Conservation (phyloP, 176 grass and related monocot genomes). For the Carex scoparia region DNA sequence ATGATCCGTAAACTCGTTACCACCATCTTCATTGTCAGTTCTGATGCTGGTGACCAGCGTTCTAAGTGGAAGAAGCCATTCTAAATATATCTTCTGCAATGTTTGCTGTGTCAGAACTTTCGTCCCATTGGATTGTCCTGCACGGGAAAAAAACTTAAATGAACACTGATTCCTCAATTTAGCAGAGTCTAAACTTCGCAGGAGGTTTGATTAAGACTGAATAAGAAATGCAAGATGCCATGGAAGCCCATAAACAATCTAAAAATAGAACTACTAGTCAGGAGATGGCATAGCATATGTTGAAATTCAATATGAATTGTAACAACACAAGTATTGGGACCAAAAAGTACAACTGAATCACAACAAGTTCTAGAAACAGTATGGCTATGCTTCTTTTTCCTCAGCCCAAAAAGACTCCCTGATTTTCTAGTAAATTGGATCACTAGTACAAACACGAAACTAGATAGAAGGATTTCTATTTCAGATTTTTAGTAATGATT, state of each 20-base stretch:
- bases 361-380: neutral
- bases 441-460: neutral
- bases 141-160: conserved; percentile 20
- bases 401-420: neutral
- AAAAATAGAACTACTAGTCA: neutral
- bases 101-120: conserved; percentile 40
- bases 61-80: conserved; percentile 79
- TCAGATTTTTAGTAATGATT: neutral
- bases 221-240: conserved; percentile 8
- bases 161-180: conserved; percentile 4
- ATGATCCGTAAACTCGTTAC: conserved; percentile 28
- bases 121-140: conserved; percentile 32
- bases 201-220: neutral
- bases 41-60: conserved; percentile 33
- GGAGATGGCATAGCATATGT: neutral
- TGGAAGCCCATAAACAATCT: neutral
- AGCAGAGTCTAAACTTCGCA: neutral
- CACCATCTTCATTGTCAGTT: conserved; percentile 39
- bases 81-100: conserved; percentile 46
- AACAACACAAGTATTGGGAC: neutral
- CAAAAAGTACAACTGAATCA: neutral
- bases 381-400: neutral
- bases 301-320: neutral
- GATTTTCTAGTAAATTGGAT: neutral
- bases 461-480: neutral